Conservation (phyloP, 768 basidiomycete genomes). For the Macrocybe gigantea region DNA sequence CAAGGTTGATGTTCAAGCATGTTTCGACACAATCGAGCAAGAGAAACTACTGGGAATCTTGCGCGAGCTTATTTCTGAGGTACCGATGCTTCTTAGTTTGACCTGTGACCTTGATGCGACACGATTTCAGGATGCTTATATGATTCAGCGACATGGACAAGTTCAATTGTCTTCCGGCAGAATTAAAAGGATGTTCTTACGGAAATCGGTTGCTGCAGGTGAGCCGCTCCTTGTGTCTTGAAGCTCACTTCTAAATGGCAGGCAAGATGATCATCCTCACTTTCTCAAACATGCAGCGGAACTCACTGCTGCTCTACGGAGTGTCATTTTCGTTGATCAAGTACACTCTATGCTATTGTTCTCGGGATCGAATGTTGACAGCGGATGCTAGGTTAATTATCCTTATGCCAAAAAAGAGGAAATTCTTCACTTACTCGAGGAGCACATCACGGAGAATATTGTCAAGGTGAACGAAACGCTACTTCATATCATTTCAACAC, state of each 20-base stretch:
- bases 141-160: conserved; percentile 65
- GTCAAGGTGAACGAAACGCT: conserved; percentile 56
- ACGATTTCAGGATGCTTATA: conserved; percentile 56
- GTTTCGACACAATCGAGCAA: conserved; percentile 96
- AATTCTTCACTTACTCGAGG: conserved; percentile 70
- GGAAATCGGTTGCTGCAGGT: conserved; percentile 69
- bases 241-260: background rate
- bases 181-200: conserved; percentile 49
- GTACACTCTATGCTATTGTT: conserved; percentile 26
- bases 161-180: conserved; percentile 52
- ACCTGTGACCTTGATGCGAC: background rate
- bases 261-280: conserved; percentile 65
- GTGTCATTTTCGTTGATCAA: conserved; percentile 85
- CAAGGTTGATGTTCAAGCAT: conserved; percentile 93
- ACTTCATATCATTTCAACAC: background rate
- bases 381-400: conserved; percentile 35
- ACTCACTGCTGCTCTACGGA: conserved; percentile 59
- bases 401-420: conserved; percentile 45
- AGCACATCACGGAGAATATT: conserved; percentile 89
- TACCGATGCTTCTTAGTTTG: conserved; percentile 15
- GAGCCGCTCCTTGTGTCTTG: background rate
- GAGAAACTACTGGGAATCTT: conserved; percentile 76
- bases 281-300: conserved; percentile 67
- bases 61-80: conserved; percentile 67
- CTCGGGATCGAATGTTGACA: background rate